Base-by-base conservation (phyloP, 78 protist genomes). In the Tieghemostelium lacteum region DNA sequence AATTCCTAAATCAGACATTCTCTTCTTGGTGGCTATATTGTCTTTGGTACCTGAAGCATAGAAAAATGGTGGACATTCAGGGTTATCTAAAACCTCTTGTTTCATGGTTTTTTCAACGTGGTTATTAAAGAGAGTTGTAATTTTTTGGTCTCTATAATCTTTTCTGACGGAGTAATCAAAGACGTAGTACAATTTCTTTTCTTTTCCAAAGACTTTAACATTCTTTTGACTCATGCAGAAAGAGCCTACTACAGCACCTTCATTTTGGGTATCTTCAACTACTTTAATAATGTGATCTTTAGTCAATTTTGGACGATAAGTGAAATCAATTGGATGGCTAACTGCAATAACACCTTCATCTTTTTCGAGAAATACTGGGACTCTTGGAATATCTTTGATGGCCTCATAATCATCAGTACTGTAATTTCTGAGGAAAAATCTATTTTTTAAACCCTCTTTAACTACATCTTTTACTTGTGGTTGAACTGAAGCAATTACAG, bases 331-430 rank as follows among this genome's bases (percentile, higher is more conserved):
- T 57, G 63, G 63, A 57, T 57, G 63, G 26, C 33, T n/a, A 19
- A 57, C 16, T 19, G 63, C 63, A 2, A 34, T 34, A 4, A 72
- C 26, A 20, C 20, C 20, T 16, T 57, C 63, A 4, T 4, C 10
- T 57, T 7, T 5, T 4, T 57, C 63, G 29, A 19, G 6, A 6
- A 17, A 26, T 14, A 54, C 26, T 36, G 85, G 85, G 1, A 74
- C 5, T 33, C 85, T 26, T 37, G 85, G 85, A 36, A 74, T 74
- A n/a, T 57, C 33, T n/a, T 22, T 57, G 16, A 57, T 57, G 6
- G 63, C 6, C 16, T 14, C 10, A 57, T 4, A 19, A 57, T 57
- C 63, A n/a, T n/a, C n/a, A n/a, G n/a, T n/a, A n/a, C n/a, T n/a
- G n/a, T n/a, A n/a, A n/a, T n/a, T n/a, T n/a, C n/a, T n/a, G n/a